Conservation (phyloP, 2,329 filamentous ascomycete genomes). For the Neophaeococcomyces mojaviensis region DNA sequence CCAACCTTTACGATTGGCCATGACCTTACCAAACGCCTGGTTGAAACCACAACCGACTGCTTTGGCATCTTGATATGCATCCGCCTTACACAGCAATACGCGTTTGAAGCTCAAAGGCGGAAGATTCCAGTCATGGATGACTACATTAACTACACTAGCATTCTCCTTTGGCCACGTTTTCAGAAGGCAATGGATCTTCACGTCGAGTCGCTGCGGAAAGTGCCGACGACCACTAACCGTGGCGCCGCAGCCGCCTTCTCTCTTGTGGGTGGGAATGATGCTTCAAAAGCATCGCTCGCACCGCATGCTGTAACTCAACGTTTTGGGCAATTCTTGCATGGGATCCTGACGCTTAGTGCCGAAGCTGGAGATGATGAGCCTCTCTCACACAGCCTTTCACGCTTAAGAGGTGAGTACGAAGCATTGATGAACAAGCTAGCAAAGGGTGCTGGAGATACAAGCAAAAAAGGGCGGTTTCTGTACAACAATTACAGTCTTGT, state of each 20-base stretch:
- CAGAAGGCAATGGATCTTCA: conserved; percentile 91
- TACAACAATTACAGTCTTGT: conserved; percentile 95
- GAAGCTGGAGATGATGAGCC: conserved; percentile 93
- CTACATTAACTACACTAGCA: conserved; percentile 91
- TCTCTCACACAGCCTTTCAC: conserved; percentile 68
- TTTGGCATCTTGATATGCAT: conserved; percentile 87
- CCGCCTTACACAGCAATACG: conserved; percentile 83
- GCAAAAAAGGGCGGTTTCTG: conserved; percentile 79
- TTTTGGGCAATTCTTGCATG: conserved; percentile 88
- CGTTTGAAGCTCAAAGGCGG: conserved; percentile 86
- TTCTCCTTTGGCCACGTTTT: conserved; percentile 93
- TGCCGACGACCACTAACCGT: conserved; percentile 39
- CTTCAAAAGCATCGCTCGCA: conserved; percentile 62
- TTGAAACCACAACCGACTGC: conserved; percentile 71
- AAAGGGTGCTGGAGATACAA: conserved; percentile 63
- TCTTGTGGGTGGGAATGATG: conserved; percentile 42
- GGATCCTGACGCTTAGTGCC: conserved; percentile 72
- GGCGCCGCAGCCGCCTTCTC: conserved; percentile 47
- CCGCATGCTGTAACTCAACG: conserved; percentile 88
- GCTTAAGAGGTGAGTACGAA: conserved; percentile 75
- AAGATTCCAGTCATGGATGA: conserved; percentile 82
- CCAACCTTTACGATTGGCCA: conserved; percentile 82
- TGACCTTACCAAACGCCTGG: conserved; percentile 64
- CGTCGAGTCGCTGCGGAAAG: conserved; percentile 71
- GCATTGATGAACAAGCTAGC: conserved; percentile 71